Base-by-base conservation (phyloP, 2,329 filamentous ascomycete species). In the Gnomoniopsis sp. region DNA sequence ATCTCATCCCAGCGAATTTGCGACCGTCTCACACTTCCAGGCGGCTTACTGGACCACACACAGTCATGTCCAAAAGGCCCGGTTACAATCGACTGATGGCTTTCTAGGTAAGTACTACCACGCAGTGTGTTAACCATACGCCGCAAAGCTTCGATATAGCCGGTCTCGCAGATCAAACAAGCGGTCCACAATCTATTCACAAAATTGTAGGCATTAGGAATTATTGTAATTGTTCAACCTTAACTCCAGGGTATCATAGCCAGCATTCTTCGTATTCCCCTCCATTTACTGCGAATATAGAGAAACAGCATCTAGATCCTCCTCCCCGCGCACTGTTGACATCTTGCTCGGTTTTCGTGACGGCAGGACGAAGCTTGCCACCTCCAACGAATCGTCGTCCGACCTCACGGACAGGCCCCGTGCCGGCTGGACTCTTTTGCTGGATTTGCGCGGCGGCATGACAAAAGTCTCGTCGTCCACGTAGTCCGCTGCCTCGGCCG, bases 261-360 rank as follows among this genome's bases (percentile, higher is more conserved):
- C 44, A 49, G 8, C 44, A n/a, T 38, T 38, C n/a, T 47, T 23
- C n/a, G 12, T 36, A 14, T 12, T 23, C 2, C 23, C 30, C 2
- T 15, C 23, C 15, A 4, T n/a, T 26, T 44, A 56, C 41, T 62
- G 60, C 12, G 60, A 62, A 36, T 62, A 62, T 15, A 62, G 48
- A n/a, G 60, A 62, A 49, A 53, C 21, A 4, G 60, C 59, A 38
- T 56, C 53, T 22, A 47, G 12, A 48, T 56, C 53, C 46, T 43
- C 22, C 22, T 41, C 44, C 30, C 17, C 14, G 8, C 23, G n/a
- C 21, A 10, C 11, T 30, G 23, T 38, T 22, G 41, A 57, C 46
- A 53, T 53, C 57, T 41, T 59, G 57, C 60, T 62, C 26, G 60
- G 57, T 41, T 50, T 62, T 44, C 60, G 54, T n/a, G 60, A 50